These are phyloP conservation scores for Chalara sp. DNA, from an alignment of 2,329 filamentous ascomycete species.

Conservation along the genomic window DNA sequence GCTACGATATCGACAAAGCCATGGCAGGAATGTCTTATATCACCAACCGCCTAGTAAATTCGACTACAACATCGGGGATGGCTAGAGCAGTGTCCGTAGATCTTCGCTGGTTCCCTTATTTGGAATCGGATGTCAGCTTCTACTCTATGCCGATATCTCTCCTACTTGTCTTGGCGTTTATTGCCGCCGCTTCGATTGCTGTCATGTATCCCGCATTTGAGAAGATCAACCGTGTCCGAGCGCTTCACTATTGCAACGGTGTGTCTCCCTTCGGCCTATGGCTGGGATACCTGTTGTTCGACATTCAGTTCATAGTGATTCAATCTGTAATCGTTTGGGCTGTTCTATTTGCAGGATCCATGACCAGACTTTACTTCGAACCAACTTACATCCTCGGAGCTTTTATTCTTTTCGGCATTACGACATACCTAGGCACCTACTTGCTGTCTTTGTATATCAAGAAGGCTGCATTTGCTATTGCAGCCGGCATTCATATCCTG, in stretches of 20 bases:
- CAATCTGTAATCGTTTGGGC: constrained; percentile 18
- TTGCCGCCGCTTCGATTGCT: constrained; percentile 16
- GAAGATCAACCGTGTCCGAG: constrained; percentile 18
- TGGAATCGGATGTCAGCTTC: constrained; percentile 8
- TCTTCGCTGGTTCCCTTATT: constrained; percentile 10
- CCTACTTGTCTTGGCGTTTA: constrained; percentile 18
- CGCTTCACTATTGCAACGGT: constrained; percentile 22
- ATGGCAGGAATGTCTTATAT: constrained; percentile 14
- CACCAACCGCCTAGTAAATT: constrained; percentile 19
- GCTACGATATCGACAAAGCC: not conserved
- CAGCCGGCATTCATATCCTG: constrained; percentile 19
- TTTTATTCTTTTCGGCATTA: constrained; percentile 22
- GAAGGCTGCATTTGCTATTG: constrained; percentile 22
- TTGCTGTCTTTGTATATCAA: constrained; percentile 18
- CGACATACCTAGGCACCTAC: constrained; percentile 21
- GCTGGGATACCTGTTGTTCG: constrained; percentile 21
- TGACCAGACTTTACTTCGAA: constrained; percentile 15
- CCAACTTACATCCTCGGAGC: constrained; percentile 15
- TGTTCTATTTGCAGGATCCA: constrained; percentile 12
- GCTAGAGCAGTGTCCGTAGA: constrained; percentile 6
- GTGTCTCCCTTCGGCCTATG: constrained; percentile 22
- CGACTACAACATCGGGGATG: constrained; percentile 10
- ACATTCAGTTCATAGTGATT: constrained; percentile 20
- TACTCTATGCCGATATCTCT: constrained; percentile 11
- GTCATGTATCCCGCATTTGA: constrained; percentile 22